Base-by-base conservation (phyloP, 306 rosid species). In the Quercus robur region DNA sequence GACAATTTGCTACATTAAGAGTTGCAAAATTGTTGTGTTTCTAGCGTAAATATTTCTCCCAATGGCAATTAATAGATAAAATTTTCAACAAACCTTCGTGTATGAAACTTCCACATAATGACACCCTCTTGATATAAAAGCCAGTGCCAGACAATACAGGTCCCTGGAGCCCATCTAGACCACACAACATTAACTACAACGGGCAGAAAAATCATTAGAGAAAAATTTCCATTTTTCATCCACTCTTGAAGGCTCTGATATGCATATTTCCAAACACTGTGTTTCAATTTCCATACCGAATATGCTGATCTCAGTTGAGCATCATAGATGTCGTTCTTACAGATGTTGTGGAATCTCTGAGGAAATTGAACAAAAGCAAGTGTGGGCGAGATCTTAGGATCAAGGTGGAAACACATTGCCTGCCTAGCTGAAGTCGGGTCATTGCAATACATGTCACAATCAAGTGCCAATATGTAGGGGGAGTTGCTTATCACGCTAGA, bases 371-470 rank as follows among this genome's bases (percentile, higher is more conserved):
- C 97, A 25, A 90, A 85, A 71, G 92, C 83, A 20, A 89, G 80
- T 26, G 91, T 76, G 26, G 91, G 59, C 1, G 94, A 92, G n/a
- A 87, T 84, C 59, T 83, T 81, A 6, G 89, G 73, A 82, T 90
- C 92, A 62, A 94, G 98, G 68, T 84, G 94, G 82, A 94, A 89
- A 31, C 97, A 94, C 91, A 90, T 81, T 3, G 95, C 97, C 69
- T 86, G 85, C 25, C 90, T 76, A 8, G 86, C 94, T 41, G 93
- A 92, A 68, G 84, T 84, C 64, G 97, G 90, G 61, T 88, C 93
- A 15, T 88, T 89, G 78, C 92, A 91, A 57, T 84, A 70, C 98
- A 91, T 94, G 90, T 94, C 97, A 76, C 97, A 91, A 46, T 94
- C 98, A 8, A 91, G 77, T 18, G 82, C 87, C 21, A 94, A 79